Conservation (phyloP, 257 asterid genomes). For the Solanum corneliomulleri region DNA sequence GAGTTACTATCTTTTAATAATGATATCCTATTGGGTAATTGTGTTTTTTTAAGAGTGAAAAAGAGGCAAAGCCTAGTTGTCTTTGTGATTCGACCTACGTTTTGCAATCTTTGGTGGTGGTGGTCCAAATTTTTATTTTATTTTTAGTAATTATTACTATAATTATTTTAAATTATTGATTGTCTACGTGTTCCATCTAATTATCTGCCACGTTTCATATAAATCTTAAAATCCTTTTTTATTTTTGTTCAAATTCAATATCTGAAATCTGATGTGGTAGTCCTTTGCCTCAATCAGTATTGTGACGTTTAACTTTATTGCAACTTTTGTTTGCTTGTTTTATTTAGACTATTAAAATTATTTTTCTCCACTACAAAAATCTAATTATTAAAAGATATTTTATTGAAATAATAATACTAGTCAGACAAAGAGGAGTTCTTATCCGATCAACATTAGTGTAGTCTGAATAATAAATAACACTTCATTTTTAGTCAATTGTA, state of each 20-base stretch:
- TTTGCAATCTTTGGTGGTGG: constrained; percentile 3
- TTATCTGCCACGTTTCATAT: neutral
- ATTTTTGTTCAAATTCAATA: neutral
- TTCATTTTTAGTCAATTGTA: neutral
- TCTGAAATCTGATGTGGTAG: constrained; percentile 1
- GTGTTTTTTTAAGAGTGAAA: constrained; percentile 9
- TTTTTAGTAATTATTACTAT: neutral
- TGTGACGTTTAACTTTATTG: neutral
- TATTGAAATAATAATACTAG: neutral
- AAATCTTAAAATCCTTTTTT: neutral
- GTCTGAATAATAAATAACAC: neutral
- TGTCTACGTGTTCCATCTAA: constrained; percentile 3
- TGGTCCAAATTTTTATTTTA: constrained; percentile 1
- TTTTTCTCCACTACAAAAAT: neutral
- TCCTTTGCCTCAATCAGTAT: neutral
- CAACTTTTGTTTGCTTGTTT: neutral
- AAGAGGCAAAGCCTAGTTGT: constrained; percentile 24
- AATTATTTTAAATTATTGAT: constrained; percentile 9
- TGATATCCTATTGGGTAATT: neutral
- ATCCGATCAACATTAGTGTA: neutral
- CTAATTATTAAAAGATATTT: neutral
- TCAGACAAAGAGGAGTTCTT: neutral
- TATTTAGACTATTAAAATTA: neutral
- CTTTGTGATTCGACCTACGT: constrained; percentile 24
- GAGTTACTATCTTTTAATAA: neutral